A percentile compares a stretch with the other conserved stretches of the same genome.
Evolutionary conservation across 441 rosid species (phyloP).

Genomic region (Metrosideros polymorpha): DNA sequence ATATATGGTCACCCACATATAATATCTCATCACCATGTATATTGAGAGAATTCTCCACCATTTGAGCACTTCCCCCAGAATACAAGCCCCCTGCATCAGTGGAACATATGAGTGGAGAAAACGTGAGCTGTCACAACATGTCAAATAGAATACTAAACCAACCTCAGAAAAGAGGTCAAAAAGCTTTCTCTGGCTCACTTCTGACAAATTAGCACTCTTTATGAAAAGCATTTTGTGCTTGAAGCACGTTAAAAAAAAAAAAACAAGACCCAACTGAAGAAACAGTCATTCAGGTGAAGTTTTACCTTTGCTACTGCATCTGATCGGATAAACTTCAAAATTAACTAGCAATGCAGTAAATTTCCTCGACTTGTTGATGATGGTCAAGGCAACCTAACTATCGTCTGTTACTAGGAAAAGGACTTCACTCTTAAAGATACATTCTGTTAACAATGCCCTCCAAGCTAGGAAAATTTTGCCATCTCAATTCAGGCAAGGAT

Average conservation of each 20-base stretch:
- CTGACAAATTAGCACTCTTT: neutral
- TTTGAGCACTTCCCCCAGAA: conserved; percentile 98
- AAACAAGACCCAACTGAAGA: neutral
- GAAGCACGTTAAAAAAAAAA: neutral
- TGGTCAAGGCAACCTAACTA: neutral
- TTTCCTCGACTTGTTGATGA: neutral
- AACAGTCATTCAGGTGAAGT: neutral
- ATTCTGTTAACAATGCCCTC: neutral
- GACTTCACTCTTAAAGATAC: neutral
- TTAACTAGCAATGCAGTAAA: neutral
- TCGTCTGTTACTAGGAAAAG: neutral
- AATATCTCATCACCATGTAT: conserved; percentile 92
- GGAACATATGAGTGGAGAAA: neutral
- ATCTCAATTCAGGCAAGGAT: neutral
- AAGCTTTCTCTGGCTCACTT: neutral
- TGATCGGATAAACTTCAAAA: neutral
- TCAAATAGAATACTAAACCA: neutral
- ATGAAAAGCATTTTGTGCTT: neutral
- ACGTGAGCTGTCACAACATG: neutral
- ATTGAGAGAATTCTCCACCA: conserved; percentile 80
- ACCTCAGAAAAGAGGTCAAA: neutral
- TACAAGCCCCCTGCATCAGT: conserved; percentile 65
- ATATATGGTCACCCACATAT: conserved; percentile 95
- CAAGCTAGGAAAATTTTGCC: neutral
- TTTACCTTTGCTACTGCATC: neutral